Evolutionary conservation across 2,329 filamentous ascomycete species (phyloP).

Genomic region (Helotiales sp.): DNA sequence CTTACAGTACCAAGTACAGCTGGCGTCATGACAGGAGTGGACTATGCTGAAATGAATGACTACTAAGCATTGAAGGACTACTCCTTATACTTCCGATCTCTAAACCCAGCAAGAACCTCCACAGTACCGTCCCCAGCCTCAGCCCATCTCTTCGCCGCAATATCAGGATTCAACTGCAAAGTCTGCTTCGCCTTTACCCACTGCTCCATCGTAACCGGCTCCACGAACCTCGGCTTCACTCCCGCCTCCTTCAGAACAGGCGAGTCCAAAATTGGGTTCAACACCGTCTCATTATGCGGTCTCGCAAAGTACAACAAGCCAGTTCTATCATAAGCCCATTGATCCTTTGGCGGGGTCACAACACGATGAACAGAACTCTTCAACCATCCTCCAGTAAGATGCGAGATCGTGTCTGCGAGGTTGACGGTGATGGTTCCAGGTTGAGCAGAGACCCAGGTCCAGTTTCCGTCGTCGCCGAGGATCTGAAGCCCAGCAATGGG

Average conservation of each 20-base stretch:
- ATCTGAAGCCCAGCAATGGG: conserved; percentile 59
- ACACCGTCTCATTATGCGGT: conserved; percentile 28
- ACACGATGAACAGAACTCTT: conserved; percentile 45
- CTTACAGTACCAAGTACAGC: too few species aligned
- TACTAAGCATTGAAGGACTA: neutral
- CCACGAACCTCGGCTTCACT: conserved; percentile 36
- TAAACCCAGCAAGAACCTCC: conserved; percentile 39
- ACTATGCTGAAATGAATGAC: too few species aligned
- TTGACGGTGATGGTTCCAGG: conserved; percentile 53
- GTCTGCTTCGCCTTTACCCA: conserved; percentile 44
- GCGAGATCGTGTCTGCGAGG: conserved; percentile 48
- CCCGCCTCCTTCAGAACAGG: conserved; percentile 34
- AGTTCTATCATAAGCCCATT: conserved; percentile 41
- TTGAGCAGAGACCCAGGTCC: conserved; percentile 52
- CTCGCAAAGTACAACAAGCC: conserved; percentile 48
- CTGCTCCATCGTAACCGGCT: conserved; percentile 45
- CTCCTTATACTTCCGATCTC: conserved; percentile 30
- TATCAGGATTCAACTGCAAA: conserved; percentile 35
- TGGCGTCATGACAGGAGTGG: too few species aligned
- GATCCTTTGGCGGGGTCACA: conserved; percentile 36
- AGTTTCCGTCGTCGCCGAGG: conserved; percentile 46
- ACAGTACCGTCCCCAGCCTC: conserved; percentile 39
- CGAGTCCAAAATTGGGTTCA: conserved; percentile 34
- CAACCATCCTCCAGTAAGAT: conserved; percentile 48
- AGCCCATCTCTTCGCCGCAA: conserved; percentile 38